Conservation (phyloP, 2,329 filamentous ascomycete species). For the Xylariaceae sp. region DNA sequence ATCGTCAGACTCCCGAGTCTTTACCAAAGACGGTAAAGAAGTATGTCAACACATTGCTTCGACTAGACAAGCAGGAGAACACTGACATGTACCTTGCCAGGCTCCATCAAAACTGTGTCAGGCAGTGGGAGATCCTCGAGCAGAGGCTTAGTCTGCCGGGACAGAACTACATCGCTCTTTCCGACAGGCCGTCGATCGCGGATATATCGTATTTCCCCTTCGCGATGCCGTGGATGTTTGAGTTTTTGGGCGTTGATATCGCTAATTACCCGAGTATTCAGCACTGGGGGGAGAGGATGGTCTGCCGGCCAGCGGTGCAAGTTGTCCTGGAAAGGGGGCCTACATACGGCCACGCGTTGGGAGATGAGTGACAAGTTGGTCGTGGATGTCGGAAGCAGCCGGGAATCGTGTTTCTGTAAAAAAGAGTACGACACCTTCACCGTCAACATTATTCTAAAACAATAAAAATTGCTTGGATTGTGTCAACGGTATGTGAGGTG, state of each 20-base stretch:
- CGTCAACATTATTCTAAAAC: too few species aligned
- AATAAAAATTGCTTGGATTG: too few species aligned
- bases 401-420: too few species aligned
- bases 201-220: constrained; percentile 38
- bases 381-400: too few species aligned
- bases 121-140: constrained; percentile 32
- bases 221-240: constrained; percentile 38
- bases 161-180: constrained; percentile 35
- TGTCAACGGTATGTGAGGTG: too few species aligned
- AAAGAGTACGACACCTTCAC: too few species aligned
- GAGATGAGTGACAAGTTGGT: too few species aligned
- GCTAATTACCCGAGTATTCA: constrained; percentile 31
- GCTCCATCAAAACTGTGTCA: constrained; percentile 25
- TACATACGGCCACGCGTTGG: constrained; percentile 12
- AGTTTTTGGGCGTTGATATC: constrained; percentile 32
- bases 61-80: background rate
- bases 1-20: constrained; percentile 21
- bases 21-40: constrained; percentile 18
- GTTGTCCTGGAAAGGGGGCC: constrained; percentile 19
- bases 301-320: constrained; percentile 23
- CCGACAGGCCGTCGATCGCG: constrained; percentile 35
- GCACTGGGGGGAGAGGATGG: constrained; percentile 29
- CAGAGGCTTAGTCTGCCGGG: constrained; percentile 17
- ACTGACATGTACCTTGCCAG: constrained; percentile 10
- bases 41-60: constrained; percentile 1